phyloP scores from a whole-genome alignment of 1,284 basidiomycete genomes.

The Fomitopsis palustris region DNA sequence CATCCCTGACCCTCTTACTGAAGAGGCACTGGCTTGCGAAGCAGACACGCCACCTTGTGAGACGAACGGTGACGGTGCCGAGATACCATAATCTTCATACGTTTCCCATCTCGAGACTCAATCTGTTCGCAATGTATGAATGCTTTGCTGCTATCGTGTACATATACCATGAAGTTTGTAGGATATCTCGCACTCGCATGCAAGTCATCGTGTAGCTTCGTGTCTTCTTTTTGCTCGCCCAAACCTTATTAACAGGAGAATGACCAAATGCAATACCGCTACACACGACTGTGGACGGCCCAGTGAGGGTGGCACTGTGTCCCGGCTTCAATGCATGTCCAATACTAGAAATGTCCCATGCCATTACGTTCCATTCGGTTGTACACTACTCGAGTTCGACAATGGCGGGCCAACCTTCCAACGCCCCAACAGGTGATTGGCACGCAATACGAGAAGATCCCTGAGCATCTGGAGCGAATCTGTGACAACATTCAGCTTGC shows the following conservation, averaged over 20 bases:
- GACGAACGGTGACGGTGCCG: no score
- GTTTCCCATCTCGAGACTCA: neutral
- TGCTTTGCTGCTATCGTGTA: neutral
- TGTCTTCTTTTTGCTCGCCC: neutral
- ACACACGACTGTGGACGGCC: no score
- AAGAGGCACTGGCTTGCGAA: neutral
- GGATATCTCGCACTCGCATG: neutral
- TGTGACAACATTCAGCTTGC: slow-evolving; percentile 83
- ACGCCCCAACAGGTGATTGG: slow-evolving; percentile 76
- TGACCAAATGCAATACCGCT: no score
- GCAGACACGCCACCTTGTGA: no score
- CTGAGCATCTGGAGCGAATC: slow-evolving; percentile 87
- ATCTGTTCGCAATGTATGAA: neutral
- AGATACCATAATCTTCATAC: no score
- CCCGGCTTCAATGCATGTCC: no score
- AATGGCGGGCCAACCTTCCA: slow-evolving; percentile 35
- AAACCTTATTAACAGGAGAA: no score
- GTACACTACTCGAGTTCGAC: neutral
- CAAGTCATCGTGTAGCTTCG: neutral
- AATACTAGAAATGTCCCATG: neutral
- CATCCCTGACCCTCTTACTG: neutral
- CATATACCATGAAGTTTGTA: neutral
- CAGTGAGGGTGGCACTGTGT: no score
- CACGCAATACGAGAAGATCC: slow-evolving; percentile 81
- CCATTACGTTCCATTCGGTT: neutral